phyloP scores from a whole-genome alignment of 2,329 filamentous ascomycete species.

The Atkinsonella hypoxylon region DNA sequence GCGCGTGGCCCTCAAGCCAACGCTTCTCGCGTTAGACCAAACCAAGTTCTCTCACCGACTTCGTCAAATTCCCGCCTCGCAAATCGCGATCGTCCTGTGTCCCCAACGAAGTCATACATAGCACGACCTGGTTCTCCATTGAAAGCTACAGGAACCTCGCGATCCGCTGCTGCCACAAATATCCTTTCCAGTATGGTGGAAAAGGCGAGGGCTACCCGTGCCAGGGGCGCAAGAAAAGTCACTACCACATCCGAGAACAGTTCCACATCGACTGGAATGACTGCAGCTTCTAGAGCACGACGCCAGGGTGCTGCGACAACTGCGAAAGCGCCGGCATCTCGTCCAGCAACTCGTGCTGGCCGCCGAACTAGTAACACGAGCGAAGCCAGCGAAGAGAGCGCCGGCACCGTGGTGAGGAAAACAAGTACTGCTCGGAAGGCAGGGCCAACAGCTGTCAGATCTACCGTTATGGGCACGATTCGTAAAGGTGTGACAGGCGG shows the following conservation, averaged over 20 bases:
- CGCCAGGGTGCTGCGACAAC: constrained; percentile 22
- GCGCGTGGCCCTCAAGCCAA: constrained; percentile 33
- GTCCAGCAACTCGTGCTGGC: constrained; percentile 33
- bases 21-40: constrained; percentile 25
- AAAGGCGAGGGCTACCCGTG: constrained; percentile 44
- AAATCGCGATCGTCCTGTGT: constrained; percentile 33
- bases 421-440: constrained; percentile 23
- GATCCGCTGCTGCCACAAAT: constrained; percentile 29
- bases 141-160: constrained; percentile 35
- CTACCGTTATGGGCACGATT: constrained; percentile 41
- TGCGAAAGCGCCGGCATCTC: constrained; percentile 21
- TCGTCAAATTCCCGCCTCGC: constrained; percentile 65
- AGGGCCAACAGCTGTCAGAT: constrained; percentile 28
- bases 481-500: constrained; percentile 38
- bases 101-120: constrained; percentile 46
- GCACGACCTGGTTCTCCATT: constrained; percentile 49
- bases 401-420: constrained; percentile 52
- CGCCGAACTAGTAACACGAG: constrained; percentile 47
- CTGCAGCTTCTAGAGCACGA: constrained; percentile 21
- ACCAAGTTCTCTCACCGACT: constrained; percentile 66
- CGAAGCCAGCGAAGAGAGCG: constrained; percentile 52
- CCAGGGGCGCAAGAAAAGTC: constrained; percentile 33
- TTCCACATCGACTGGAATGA: constrained; percentile 26
- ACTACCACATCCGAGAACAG: constrained; percentile 32
- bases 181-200: constrained; percentile 47